These are phyloP conservation scores for Penicillium olsonii DNA, from an alignment of 2,329 filamentous ascomycete genomes.

Conservation along the genomic window DNA sequence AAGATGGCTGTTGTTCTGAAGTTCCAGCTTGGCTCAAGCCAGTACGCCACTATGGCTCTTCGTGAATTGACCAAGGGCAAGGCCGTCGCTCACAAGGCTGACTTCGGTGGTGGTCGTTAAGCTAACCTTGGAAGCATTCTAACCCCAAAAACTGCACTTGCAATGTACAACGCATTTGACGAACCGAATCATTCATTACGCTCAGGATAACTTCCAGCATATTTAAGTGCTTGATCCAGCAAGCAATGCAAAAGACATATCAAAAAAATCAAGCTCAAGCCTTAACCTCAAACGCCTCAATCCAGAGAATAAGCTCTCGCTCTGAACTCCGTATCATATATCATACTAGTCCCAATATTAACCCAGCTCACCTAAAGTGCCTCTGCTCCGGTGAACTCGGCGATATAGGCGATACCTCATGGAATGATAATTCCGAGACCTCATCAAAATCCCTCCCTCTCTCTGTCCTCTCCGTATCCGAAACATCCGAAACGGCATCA, in stretches of 20 bases:
- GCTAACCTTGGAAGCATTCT: neutral
- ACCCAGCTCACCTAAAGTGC: neutral
- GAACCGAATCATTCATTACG: neutral
- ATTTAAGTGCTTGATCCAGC: neutral
- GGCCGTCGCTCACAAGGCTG: slow-evolving; percentile 62
- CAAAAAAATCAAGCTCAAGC: neutral
- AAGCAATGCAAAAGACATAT: neutral
- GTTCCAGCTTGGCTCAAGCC: slow-evolving; percentile 74
- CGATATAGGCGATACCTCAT: slow-evolving; percentile 17
- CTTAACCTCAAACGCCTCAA: neutral
- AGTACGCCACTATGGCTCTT: slow-evolving; percentile 82
- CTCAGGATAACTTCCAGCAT: neutral
- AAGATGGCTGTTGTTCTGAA: slow-evolving; percentile 71
- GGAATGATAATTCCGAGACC: slow-evolving; percentile 35
- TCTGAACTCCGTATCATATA: neutral
- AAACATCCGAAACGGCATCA: slow-evolving; percentile 31
- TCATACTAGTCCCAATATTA: neutral
- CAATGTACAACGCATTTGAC: neutral
- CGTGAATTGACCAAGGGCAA: slow-evolving; percentile 75
- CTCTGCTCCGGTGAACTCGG: neutral
- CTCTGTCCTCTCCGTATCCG: slow-evolving; percentile 15
- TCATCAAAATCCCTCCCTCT: slow-evolving; percentile 27
- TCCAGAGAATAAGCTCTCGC: neutral
- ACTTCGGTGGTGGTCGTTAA: slow-evolving; percentile 54
- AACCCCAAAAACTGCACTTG: neutral